A percentile compares a stretch with the other conserved stretches of the same genome.
Conservation (phyloP, 257 asterid species). For the Capsicum rhomboideum region DNA sequence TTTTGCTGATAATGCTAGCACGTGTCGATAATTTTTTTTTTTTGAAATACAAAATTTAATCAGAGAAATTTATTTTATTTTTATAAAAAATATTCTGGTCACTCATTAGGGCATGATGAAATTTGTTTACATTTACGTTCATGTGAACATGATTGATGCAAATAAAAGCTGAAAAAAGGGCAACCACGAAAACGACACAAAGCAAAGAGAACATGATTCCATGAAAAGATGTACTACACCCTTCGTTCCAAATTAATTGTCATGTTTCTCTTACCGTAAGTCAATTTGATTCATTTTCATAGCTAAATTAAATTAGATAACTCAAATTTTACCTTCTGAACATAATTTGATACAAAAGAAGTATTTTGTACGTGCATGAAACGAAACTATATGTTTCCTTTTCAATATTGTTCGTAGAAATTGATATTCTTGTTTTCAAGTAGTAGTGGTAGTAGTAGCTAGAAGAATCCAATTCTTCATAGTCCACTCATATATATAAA, state of each 20-base stretch:
- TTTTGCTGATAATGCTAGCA: neutral
- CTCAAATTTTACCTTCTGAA: neutral
- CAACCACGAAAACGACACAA: neutral
- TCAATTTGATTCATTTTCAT: neutral
- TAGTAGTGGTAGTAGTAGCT: neutral
- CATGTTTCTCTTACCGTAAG: fast-evolving
- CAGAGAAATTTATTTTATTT: neutral
- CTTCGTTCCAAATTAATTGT: neutral
- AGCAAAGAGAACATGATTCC: neutral
- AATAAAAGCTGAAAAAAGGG: neutral
- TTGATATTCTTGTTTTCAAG: neutral
- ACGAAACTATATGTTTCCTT: neutral
- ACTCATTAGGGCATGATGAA: neutral
- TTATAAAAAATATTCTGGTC: neutral
- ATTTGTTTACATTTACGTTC: neutral
- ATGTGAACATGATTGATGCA: neutral
- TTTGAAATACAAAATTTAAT: neutral
- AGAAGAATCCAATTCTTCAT: slow-evolving; percentile 3
- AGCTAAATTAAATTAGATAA: neutral
- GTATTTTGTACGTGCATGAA: neutral
- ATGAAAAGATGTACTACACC: too few species aligned
- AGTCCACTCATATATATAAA: neutral
- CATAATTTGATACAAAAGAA: neutral
- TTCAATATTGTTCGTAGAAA: neutral
- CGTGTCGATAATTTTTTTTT: neutral